Evolutionary conservation across 2,329 filamentous ascomycete species (phyloP).

Genomic region (Botrytis cinerea): DNA sequence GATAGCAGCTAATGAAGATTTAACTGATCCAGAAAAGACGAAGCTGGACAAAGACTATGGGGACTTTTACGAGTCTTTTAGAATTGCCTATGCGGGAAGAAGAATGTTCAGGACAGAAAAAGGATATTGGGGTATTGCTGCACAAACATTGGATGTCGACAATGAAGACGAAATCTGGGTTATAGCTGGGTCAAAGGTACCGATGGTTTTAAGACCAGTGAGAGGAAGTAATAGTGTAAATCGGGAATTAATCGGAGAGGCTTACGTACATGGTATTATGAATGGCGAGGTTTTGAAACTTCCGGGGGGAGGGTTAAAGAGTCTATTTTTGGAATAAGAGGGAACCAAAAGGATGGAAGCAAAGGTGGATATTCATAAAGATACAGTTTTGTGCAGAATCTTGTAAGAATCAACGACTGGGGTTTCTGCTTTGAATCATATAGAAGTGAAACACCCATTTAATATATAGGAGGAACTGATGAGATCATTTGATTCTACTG

Average conservation of each 20-base stretch:
- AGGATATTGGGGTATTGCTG: constrained; percentile 19
- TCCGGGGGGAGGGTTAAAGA: background rate
- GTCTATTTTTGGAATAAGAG: background rate
- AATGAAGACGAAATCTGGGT: constrained; percentile 17
- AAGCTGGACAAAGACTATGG: constrained; percentile 16
- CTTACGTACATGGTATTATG: constrained; percentile 22
- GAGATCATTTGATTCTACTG: background rate
- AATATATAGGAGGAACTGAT: background rate
- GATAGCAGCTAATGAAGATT: background rate
- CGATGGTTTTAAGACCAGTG: constrained; percentile 16
- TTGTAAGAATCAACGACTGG: background rate
- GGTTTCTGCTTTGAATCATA: background rate
- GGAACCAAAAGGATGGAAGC: background rate
- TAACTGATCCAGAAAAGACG: background rate
- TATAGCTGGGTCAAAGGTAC: constrained; percentile 16
- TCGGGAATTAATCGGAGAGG: constrained; percentile 19
- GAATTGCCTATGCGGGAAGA: constrained; percentile 25
- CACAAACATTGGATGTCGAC: constrained; percentile 2
- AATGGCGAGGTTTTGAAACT: background rate
- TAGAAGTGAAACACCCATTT: background rate
- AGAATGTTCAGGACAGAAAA: constrained; percentile 18
- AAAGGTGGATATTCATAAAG: too few relatives aligned
- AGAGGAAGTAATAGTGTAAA: background rate
- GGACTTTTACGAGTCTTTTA: constrained; percentile 23
- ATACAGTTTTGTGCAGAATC: accelerated